Base-by-base conservation (phyloP, 805 yeast genomes). In the Lipomyces orientalis region DNA sequence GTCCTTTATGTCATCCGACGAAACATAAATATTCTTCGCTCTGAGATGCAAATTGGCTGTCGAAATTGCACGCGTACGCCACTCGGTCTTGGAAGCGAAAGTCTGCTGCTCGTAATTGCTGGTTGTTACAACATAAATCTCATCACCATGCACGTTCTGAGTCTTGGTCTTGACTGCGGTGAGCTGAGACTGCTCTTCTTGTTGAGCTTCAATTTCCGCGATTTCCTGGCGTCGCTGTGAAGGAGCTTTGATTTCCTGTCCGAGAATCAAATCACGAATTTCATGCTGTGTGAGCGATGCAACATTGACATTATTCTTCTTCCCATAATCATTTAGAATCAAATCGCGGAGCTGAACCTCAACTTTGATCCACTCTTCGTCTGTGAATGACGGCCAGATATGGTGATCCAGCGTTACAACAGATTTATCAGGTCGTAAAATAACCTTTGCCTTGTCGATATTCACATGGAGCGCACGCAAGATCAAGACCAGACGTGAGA, bases 131-230 rank as follows among this genome's bases (percentile, higher is more conserved):
- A 97, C 94, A 54, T 90, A 89, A 74, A 95, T 94, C 74, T 93
- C 96, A 76, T 95, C 99, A 43, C 99, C 99, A 75, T 93, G 98
- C 1, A 91, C 97, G 75, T 92, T 95, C 33, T 88, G 88, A 0
- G 97, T 90, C 65, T 88, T 89, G 0, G 97, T 88, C 73, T 91
- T 93, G 73, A 89, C 84, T 0, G 97, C 95, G 0, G 93, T 86
- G 39, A 88, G 79, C 71, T 90, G 89, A 31, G 72, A 70, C 14
- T 78, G 80, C 35, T 76, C 80, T 9, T 80, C 81, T 43, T 81
- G 83, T 59, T 80, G 80, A 59, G 80, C 79, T 43, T 82, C 84
- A 61, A 91, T 82, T 66, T 90, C 93, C 0, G 93, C 88, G 77
- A 92, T 86, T 74, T 89, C 90, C 78, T 93, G 97, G 73, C 97